Conservation (phyloP, 1,284 basidiomycete species). For the Boletus semigastroideus region DNA sequence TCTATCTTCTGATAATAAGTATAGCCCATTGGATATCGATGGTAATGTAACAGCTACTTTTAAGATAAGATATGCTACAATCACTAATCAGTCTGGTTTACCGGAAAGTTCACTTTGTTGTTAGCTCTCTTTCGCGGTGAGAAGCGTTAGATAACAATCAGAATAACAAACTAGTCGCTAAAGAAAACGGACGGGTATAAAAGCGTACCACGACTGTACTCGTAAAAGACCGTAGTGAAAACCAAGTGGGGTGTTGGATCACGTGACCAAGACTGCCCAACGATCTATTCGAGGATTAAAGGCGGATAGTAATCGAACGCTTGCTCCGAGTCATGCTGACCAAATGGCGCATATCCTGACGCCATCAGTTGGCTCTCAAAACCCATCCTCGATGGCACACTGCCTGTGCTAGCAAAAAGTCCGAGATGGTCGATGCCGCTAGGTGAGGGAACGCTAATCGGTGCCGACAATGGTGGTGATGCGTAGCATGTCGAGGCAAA, state of each 20-base stretch:
- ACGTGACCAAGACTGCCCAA: slow-evolving; percentile 52
- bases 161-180: slow-evolving; percentile 2
- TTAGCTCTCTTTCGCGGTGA: slow-evolving; percentile 2
- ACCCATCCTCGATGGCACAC: slow-evolving; percentile 20
- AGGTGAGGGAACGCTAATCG: slow-evolving; percentile 20
- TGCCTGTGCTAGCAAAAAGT: slow-evolving; percentile 19
- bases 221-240: slow-evolving; percentile 1
- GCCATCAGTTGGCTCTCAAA: slow-evolving; percentile 26
- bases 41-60: slow-evolving; percentile 22
- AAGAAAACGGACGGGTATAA: slow-evolving; percentile 17
- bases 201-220: slow-evolving; percentile 14
- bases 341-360: slow-evolving; percentile 26
- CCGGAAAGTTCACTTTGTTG: slow-evolving; percentile 8
- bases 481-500: slow-evolving; percentile 30
- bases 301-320: slow-evolving; percentile 44
- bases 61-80: slow-evolving; percentile 24
- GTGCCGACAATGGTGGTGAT: slow-evolving; percentile 30
- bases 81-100: slow-evolving; percentile 7
- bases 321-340: slow-evolving; percentile 33
- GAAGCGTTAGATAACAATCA: neutral
- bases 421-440: slow-evolving; percentile 26
- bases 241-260: neutral
- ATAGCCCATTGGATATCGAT: neutral
- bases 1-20: no score
- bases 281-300: slow-evolving; percentile 34